Evolutionary conservation across 2,329 filamentous ascomycete species (phyloP), one percentile per base, ranked within the genome.

Genomic region (Lecanicillium sp.): DNA sequence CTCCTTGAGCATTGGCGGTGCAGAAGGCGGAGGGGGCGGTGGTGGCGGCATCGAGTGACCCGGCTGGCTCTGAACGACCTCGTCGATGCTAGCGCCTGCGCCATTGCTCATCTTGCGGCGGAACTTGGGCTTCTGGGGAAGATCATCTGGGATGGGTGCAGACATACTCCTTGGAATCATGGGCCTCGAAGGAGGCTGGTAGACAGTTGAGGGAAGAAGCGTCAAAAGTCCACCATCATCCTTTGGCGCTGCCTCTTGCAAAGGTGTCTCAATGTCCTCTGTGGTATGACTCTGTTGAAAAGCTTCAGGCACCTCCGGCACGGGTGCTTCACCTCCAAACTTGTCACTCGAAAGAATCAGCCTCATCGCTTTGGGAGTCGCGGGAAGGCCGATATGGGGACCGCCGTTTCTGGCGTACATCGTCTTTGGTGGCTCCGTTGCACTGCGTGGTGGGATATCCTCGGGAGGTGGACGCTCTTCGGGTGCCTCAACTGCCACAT

Each of bases 291-390:
- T 52, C 48, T 66, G 68, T 9, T 56, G 51, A 44, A 72, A 74
- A 10, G 57, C 64, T 1, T 62, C 48, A 14, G 75, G 74, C 4
- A 77, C 64, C n/a, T 73, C 69, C 0, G 80, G 78, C 20, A 78
- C 67, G 11, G 22, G 22, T 7, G 11, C 22, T 6, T 25, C 2
- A 52, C 52, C 33, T 42, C 51, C 20, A 63, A 65, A 30, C 32
- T 70, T 65, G 42, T 80, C 73, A 3, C 69, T 61, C 47, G 77
- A 74, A 49, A 90, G 79, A 31, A 86, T 79, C 2, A 94, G 79
- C 15, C 84, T 78, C 88, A 96, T 94, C 1, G 88, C 88, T 63
- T 87, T 81, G 20, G 90, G 89, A 1, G 89, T 96, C 3, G 88
- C 87, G 12, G 90, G 88, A n/a, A 95, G 72, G 1, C 88, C 89